These are phyloP conservation scores for Hypoxylon sp. DNA, from an alignment of 2,329 filamentous ascomycete species.

Conservation along the genomic window DNA sequence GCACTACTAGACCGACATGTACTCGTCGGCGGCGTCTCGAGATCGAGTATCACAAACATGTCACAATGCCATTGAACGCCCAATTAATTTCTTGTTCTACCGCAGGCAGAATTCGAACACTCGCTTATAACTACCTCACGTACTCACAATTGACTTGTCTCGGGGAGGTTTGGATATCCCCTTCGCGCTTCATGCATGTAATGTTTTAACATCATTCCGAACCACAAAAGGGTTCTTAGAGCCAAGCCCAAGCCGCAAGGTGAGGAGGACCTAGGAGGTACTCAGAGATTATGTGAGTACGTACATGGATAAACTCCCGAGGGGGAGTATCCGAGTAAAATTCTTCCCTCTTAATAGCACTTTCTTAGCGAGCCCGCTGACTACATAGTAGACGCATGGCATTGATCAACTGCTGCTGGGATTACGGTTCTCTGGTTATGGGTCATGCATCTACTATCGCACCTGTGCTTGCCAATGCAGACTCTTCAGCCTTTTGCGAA, in stretches of 20 bases:
- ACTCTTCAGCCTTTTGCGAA: constrained; percentile 19
- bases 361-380: constrained; percentile 9
- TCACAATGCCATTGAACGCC: neutral
- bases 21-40: neutral
- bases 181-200: neutral
- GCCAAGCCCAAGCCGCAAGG: neutral
- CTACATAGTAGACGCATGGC: constrained; percentile 14
- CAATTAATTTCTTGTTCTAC: neutral
- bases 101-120: neutral
- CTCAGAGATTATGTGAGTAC: neutral
- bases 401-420: neutral
- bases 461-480: constrained; percentile 17
- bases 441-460: constrained; percentile 31
- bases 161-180: neutral
- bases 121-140: neutral
- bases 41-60: neutral
- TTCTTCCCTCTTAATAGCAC: neutral
- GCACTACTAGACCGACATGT: neutral
- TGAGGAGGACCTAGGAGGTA: neutral
- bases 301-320: neutral
- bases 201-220: constrained; percentile 4
- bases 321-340: neutral
- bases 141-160: neutral
- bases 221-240: neutral
- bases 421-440: constrained; percentile 8